A percentile compares a stretch with the other conserved stretches of the same genome.
Conservation (phyloP, 768 basidiomycete genomes). For the Tylopilus cervinicoccineus region DNA sequence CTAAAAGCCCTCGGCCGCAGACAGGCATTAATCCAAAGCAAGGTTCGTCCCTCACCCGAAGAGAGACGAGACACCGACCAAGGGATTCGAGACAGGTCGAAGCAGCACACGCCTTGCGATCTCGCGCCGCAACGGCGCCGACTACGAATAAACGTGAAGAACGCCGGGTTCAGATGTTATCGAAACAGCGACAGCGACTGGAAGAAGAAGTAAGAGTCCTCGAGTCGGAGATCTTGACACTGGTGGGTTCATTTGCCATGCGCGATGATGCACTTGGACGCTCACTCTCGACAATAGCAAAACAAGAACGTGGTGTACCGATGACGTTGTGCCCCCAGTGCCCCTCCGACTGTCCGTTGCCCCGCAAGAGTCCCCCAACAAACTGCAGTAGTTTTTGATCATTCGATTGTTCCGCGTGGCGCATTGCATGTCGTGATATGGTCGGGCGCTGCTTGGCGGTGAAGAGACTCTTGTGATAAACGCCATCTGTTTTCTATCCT, state of each 20-base stretch:
- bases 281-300: constrained; percentile 20
- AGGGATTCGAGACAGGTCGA: constrained; percentile 45
- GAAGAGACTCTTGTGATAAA: background rate
- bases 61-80: background rate
- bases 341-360: background rate
- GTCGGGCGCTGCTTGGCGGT: background rate
- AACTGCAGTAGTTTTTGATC: background rate
- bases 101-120: constrained; percentile 39
- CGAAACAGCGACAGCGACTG: constrained; percentile 62
- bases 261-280: background rate
- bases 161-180: constrained; percentile 58
- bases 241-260: constrained; percentile 36
- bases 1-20: constrained; percentile 58
- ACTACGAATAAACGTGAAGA: constrained; percentile 62
- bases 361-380: background rate
- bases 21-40: constrained; percentile 56
- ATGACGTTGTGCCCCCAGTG: background rate
- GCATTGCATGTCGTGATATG: background rate
- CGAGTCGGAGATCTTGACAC: constrained; percentile 55
- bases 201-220: constrained; percentile 59
- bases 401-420: background rate
- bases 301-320: constrained; percentile 12
- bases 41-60: constrained; percentile 38
- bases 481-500: background rate
- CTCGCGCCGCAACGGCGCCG: constrained; percentile 44